These are phyloP conservation scores for Fusarium compactum DNA, from an alignment of 2,329 filamentous ascomycete genomes.

Conservation along the genomic window DNA sequence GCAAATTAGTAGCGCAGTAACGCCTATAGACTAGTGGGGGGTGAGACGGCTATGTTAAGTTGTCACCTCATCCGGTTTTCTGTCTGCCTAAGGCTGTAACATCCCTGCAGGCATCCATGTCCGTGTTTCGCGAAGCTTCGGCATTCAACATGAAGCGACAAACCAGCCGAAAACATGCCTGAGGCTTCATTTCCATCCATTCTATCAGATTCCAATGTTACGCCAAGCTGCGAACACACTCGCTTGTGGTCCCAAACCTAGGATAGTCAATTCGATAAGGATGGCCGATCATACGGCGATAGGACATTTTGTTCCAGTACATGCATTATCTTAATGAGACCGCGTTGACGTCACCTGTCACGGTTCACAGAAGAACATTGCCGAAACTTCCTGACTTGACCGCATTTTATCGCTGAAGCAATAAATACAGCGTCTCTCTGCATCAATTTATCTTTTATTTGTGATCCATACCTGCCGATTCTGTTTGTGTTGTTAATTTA, in stretches of 20 bases:
- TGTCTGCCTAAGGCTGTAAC: background rate
- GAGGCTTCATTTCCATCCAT: background rate
- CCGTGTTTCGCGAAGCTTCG: conserved; percentile 33
- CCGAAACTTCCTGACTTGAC: conserved; percentile 23
- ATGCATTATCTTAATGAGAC: too few relatives aligned
- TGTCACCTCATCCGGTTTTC: fast-evolving
- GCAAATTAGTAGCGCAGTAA: too few relatives aligned
- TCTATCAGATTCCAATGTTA: conserved; percentile 2
- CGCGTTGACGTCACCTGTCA: conserved; percentile 33
- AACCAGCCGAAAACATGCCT: conserved; percentile 11
- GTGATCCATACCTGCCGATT: background rate
- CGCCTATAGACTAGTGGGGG: too few relatives aligned
- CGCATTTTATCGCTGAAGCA: background rate
- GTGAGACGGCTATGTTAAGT: too few relatives aligned
- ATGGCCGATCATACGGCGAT: conserved; percentile 5
- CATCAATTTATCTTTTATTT: fast-evolving
- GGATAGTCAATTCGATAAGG: background rate
- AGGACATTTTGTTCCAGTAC: background rate
- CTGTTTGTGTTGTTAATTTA: background rate
- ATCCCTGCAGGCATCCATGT: conserved; percentile 10
- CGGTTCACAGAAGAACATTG: conserved; percentile 6
- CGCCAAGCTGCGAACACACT: conserved; percentile 12
- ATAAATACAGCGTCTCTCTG: background rate
- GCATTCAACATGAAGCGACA: background rate
- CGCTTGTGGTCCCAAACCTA: conserved; percentile 10